phyloP scores from a whole-genome alignment of 148 eudicot genomes.

The Linanthus parryae region DNA sequence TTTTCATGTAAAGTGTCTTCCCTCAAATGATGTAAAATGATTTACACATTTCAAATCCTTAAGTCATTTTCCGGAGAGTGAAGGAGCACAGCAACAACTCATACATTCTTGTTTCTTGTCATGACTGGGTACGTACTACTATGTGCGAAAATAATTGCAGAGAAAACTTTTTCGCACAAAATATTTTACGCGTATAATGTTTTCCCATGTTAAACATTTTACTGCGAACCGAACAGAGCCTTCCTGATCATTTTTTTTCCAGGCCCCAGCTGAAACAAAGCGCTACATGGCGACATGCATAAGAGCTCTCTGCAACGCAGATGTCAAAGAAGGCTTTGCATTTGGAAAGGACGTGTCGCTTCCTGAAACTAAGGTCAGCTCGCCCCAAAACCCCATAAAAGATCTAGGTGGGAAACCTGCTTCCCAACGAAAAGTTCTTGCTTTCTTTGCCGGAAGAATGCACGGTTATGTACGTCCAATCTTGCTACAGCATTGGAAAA shows the following conservation, averaged over 20 bases:
- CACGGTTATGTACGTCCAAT: slow-evolving; percentile 56
- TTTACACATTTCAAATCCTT: neutral
- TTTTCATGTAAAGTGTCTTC: neutral
- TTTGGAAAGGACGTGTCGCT: slow-evolving; percentile 72
- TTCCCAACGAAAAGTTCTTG: slow-evolving; percentile 38
- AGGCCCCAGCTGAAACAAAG: slow-evolving; percentile 61
- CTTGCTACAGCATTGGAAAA: slow-evolving; percentile 48
- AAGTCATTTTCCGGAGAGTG: neutral
- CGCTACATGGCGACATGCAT: slow-evolving; percentile 40
- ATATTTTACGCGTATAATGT: neutral
- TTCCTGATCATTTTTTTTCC: slow-evolving; percentile 5
- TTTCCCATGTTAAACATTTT: neutral
- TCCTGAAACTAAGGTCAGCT: slow-evolving; percentile 49
- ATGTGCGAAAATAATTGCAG: neutral
- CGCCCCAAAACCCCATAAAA: slow-evolving; percentile 32
- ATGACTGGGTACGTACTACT: neutral
- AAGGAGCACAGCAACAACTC: neutral
- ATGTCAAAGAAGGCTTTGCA: slow-evolving; percentile 45
- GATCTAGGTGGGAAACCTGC: slow-evolving; percentile 47
- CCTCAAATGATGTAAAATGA: neutral
- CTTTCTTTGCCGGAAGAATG: slow-evolving; percentile 72
- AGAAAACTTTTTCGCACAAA: neutral
- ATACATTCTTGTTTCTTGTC: neutral
- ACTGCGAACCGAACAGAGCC: too few species aligned
- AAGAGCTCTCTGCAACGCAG: slow-evolving; percentile 67